Base-by-base conservation (phyloP, 768 basidiomycete genomes). In the Lanmaoa pseudosensibilis region DNA sequence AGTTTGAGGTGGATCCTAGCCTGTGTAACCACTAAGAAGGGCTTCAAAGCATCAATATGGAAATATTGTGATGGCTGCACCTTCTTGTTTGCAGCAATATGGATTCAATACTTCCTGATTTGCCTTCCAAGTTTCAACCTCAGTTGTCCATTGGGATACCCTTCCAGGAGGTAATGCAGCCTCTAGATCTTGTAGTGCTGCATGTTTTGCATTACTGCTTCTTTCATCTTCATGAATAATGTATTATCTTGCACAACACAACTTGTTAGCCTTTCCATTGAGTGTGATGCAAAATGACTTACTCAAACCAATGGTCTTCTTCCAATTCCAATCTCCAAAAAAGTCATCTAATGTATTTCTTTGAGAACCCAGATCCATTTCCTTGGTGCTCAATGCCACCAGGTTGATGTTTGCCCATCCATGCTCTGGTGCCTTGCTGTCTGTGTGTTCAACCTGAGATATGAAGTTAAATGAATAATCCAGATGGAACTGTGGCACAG, bases 281-380 rank as follows among this genome's bases (percentile, higher is more conserved):
- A n/a, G n/a, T n/a, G n/a, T 47, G 27, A 19, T 50, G 38, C 36
- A 40, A 11, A 12, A 25, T 16, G 0, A 30, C 43, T 45, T 45
- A 45, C 25, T 4, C 16, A 27, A 30, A 9, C 16, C 9, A 5
- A 45, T 16, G 8, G 13, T 46, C 23, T 77, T 77, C 36, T 71
- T 71, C 71, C 71, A 76, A 56, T 72, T 74, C 46, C 46, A 55
- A 60, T 68, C 74, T 12, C 72, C 67, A 37, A 67, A 67, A 9
- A 33, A 65, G 46, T 77, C 73, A 55, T 78, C 73, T 11, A 79
- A 57, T 0, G 71, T 66, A 10, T 76, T 36, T 11, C 48, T 30
- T 3, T 4, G 8, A 4, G 19, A 4, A 2, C 40, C 19, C 0
- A 12, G 19, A 6, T 19, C 40, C 40, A 41, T 41, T 9, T 41